Conservation (phyloP, 495 filamentous ascomycete genomes). For the Oidiodendron maius region DNA sequence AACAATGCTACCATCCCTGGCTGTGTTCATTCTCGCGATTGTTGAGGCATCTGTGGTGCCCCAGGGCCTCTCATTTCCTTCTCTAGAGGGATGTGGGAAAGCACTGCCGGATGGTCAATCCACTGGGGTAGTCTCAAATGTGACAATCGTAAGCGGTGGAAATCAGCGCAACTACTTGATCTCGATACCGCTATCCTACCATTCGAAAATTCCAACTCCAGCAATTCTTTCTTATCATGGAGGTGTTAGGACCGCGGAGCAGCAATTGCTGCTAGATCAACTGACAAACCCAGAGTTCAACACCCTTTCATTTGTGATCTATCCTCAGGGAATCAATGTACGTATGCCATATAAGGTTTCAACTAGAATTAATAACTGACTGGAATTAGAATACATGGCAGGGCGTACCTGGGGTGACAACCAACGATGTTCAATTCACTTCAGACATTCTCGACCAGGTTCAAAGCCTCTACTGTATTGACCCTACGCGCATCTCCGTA, state of each 20-base stretch:
- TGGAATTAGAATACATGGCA: conserved; percentile 22
- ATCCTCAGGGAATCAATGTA: conserved; percentile 40
- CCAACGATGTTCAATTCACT: conserved; percentile 27
- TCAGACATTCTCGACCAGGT: conserved; percentile 42
- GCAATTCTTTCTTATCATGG: conserved; percentile 45
- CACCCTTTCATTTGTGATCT: conserved; percentile 39
- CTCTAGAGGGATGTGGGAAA: conserved; percentile 12
- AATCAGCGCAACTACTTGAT: conserved; percentile 28
- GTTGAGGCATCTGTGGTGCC: background rate
- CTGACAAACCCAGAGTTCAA: conserved; percentile 41
- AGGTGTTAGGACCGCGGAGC: conserved; percentile 24
- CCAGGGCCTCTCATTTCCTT: background rate
- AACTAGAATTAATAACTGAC: background rate
- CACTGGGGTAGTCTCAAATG: conserved; percentile 3
- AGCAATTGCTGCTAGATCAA: conserved; percentile 33
- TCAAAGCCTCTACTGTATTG: conserved; percentile 37
- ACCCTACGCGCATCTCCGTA: conserved; percentile 37
- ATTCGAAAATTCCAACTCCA: conserved; percentile 28
- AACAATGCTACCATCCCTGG: too few relatives aligned
- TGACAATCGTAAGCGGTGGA: conserved; percentile 11
- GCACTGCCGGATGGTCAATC: conserved; percentile 1
- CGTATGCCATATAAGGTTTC: conserved; percentile 7
- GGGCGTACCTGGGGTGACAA: conserved; percentile 22
- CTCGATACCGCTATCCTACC: conserved; percentile 33
- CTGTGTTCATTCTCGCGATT: background rate